A percentile compares a stretch with the other conserved stretches of the same genome.
Conservation (phyloP, 768 basidiomycete genomes). For the Tulasnella sp. region DNA sequence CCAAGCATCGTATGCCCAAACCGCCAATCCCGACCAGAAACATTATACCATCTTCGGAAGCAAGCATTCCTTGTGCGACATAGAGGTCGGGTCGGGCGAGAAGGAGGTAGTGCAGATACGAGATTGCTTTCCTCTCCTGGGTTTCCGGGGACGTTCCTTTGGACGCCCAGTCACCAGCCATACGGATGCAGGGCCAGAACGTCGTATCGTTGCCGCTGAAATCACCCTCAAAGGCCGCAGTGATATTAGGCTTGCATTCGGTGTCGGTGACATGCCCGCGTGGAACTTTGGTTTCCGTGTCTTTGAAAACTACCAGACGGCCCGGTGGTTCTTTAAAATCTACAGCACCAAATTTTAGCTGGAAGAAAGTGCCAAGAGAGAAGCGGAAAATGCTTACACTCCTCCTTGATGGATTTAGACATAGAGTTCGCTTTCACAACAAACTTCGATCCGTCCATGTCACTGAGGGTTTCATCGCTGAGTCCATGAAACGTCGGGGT, state of each 20-base stretch:
- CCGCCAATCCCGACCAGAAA: conserved; percentile 23
- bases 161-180: conserved; percentile 1
- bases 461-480: background rate
- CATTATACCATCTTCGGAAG: background rate
- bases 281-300: conserved; percentile 1
- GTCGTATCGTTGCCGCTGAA: background rate
- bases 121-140: background rate
- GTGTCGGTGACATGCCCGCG: conserved; percentile 13
- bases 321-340: background rate
- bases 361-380: background rate
- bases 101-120: conserved; percentile 22
- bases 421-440: background rate
- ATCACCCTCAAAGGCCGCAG: background rate
- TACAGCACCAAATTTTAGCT: background rate
- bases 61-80: conserved; percentile 9
- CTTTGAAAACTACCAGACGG: background rate
- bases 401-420: conserved; percentile 10
- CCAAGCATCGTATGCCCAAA: background rate
- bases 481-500: background rate
- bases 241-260: conserved; percentile 8
- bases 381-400: conserved; percentile 16
- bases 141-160: background rate
- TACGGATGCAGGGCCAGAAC: conserved; percentile 13
- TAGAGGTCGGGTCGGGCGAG: conserved; percentile 22
- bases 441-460: background rate